Evolutionary conservation across 352 stramenopile genomes (phyloP).

Genomic region (Phytophthora vignae): DNA sequence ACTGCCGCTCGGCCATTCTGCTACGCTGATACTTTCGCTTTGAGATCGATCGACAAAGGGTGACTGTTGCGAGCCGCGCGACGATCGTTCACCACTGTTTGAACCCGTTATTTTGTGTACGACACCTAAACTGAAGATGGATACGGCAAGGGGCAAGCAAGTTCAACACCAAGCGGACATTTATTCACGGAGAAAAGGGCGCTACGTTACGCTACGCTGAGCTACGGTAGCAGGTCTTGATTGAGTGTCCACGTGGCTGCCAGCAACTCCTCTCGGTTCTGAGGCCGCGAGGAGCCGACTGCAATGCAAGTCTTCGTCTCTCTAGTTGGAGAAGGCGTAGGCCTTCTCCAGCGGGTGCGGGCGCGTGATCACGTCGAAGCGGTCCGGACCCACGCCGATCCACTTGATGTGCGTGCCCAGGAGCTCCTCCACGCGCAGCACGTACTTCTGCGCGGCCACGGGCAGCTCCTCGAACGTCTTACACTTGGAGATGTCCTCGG

Average conservation of each 20-base stretch:
- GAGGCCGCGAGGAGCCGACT: slow-evolving; percentile 10
- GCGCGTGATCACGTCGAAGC: slow-evolving; percentile 95
- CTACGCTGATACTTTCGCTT: not conserved
- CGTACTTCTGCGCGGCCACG: slow-evolving; percentile 95
- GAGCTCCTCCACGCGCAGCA: slow-evolving; percentile 97
- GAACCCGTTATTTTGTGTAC: slow-evolving; percentile 9
- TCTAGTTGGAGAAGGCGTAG: slow-evolving; percentile 42
- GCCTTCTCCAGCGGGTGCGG: slow-evolving; percentile 80
- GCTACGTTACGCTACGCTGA: not conserved
- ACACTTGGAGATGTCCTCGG: slow-evolving; percentile 96
- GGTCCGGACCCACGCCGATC: slow-evolving; percentile 98
- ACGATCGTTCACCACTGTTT: not conserved
- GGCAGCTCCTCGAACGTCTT: slow-evolving; percentile 98
- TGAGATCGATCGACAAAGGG: not conserved
- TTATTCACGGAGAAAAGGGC: not conserved
- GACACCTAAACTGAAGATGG: slow-evolving; percentile 1
- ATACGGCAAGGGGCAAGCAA: not conserved
- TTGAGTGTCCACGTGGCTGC: not conserved
- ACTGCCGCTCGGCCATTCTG: slow-evolving; percentile 69
- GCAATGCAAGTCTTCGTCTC: slow-evolving; percentile 1
- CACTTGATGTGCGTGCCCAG: slow-evolving; percentile 97
- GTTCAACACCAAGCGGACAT: slow-evolving; percentile 9
- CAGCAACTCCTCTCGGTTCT: not conserved
- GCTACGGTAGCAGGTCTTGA: not conserved
- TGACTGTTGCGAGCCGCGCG: not conserved